Evolutionary conservation across 495 filamentous ascomycete genomes (phyloP).

Genomic region (Astrocystis sublimbata): DNA sequence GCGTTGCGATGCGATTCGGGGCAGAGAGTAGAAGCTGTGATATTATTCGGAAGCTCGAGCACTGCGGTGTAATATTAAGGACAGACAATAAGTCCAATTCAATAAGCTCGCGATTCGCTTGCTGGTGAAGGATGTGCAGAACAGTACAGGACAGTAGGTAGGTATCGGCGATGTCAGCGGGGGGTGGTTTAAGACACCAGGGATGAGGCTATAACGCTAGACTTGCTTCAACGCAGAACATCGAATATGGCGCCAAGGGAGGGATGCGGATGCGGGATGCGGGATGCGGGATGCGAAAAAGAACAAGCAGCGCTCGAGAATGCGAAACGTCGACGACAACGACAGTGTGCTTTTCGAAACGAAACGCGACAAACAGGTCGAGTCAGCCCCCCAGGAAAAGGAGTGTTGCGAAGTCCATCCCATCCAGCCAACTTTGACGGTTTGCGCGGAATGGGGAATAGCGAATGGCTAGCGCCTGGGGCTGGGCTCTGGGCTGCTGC

Average conservation of each 20-base stretch:
- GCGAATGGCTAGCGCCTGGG: too few relatives aligned
- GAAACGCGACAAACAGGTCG: slow-evolving; percentile 7
- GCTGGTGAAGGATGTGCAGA: slow-evolving; percentile 3
- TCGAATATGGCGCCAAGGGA: not conserved
- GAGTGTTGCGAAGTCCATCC: slow-evolving; percentile 18
- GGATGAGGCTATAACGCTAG: not conserved
- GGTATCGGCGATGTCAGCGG: not conserved
- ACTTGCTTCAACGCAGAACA: not conserved
- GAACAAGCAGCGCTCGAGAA: slow-evolving; percentile 1
- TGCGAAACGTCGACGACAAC: slow-evolving; percentile 3
- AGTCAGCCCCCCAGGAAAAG: slow-evolving; percentile 15
- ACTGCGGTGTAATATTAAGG: not conserved
- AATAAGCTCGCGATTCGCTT: not conserved
- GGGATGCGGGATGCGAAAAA: too few relatives aligned
- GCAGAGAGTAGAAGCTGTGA: not conserved
- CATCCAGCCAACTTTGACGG: not conserved
- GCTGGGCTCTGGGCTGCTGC: too few relatives aligned
- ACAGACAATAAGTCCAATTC: not conserved
- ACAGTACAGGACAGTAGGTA: too few relatives aligned
- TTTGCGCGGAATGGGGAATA: slow-evolving; percentile 8
- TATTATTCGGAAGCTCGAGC: not conserved
- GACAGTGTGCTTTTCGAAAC: too few relatives aligned
- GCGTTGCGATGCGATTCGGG: not conserved
- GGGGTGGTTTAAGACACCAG: not conserved
- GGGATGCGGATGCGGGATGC: too few relatives aligned